Base-by-base conservation (phyloP, 2,329 filamentous ascomycete genomes). In the Phaeomoniella chlamydospora region DNA sequence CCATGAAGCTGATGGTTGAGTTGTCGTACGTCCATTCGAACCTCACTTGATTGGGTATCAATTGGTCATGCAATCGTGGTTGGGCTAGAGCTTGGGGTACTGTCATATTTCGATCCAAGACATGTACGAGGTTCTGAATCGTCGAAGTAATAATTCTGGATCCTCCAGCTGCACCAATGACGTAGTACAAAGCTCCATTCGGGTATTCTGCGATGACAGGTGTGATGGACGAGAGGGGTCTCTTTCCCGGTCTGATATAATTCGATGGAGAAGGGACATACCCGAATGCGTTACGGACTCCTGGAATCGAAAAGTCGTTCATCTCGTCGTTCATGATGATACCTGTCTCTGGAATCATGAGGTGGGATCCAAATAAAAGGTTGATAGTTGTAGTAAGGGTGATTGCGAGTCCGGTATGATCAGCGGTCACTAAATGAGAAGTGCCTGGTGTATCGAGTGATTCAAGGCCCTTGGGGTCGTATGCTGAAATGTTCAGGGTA, bases 371-470 rank as follows among this genome's bases (percentile, higher is more conserved):
- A 48, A 93, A 96, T 3, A 90, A 67, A 3, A 90, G 66, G 56
- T 94, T 94, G 38, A 94, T 65, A 0, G 88, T 94, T 1, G 85
- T 90, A 0, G 87, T 94, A 10, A 86, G 67, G 1, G 81, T 80
- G 22, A 92, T 70, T 2, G 85, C 76, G 54, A 94, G 65, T 4
- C 87, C 87, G 0, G 70, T 67, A 5, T 58, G 56, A 54, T 94
- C 88, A 0, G 78, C 75, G 0, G 81, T 66, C 1, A 82, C 61
- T 26, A 66, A 50, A 35, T 69, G 66, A 0, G 67, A 68, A 4
- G 68, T 72, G 31, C 68, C 68, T 4, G 59, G 59, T 44, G 76
- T 80, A 3, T 80, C 71, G 12, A 81, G 64, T 4, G 70, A 68
- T 50, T 80, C 80, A 10, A 82, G 58, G 0, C 69, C 69, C 1